Evolutionary conservation across 2,329 filamentous ascomycete species (phyloP).

Genomic region (Thielaviopsis euricoi): DNA sequence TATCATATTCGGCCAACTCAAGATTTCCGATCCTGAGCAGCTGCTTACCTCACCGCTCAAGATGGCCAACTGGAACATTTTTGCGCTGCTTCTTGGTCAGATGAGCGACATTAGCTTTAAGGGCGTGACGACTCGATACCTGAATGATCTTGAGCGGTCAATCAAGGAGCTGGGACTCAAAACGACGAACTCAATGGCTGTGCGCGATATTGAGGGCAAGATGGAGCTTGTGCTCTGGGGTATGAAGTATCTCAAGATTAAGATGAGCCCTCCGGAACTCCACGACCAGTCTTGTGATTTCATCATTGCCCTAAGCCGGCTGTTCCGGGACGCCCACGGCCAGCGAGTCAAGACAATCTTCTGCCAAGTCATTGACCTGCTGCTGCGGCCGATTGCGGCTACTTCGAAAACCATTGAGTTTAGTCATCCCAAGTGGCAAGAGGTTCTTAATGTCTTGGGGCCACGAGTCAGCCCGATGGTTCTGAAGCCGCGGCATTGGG

Average conservation of each 20-base stretch:
- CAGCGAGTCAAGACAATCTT: slow-evolving; percentile 86
- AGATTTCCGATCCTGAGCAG: slow-evolving; percentile 71
- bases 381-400: slow-evolving; percentile 75
- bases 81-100: slow-evolving; percentile 80
- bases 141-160: slow-evolving; percentile 61
- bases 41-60: slow-evolving; percentile 63
- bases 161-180: slow-evolving; percentile 63
- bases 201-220: slow-evolving; percentile 58
- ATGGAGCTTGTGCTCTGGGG: slow-evolving; percentile 77
- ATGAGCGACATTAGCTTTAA: slow-evolving; percentile 90
- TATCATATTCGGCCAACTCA: slow-evolving; percentile 93
- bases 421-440: slow-evolving; percentile 67
- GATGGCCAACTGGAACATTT: slow-evolving; percentile 90
- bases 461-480: slow-evolving; percentile 71
- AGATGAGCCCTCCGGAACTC: slow-evolving; percentile 51
- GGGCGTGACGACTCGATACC: slow-evolving; percentile 66
- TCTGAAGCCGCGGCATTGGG: slow-evolving; percentile 84
- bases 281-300: slow-evolving; percentile 87
- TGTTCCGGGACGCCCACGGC: slow-evolving; percentile 76
- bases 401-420: slow-evolving; percentile 62
- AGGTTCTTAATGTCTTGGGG: slow-evolving; percentile 65
- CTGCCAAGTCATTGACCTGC: slow-evolving; percentile 75
- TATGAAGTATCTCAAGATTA: slow-evolving; percentile 78
- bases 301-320: slow-evolving; percentile 60
- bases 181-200: slow-evolving; percentile 37